A percentile compares a stretch with the other conserved stretches of the same genome.
These are phyloP conservation scores for Leptographium wingfieldii DNA, from an alignment of 2,329 filamentous ascomycete species.

Conservation along the genomic window DNA sequence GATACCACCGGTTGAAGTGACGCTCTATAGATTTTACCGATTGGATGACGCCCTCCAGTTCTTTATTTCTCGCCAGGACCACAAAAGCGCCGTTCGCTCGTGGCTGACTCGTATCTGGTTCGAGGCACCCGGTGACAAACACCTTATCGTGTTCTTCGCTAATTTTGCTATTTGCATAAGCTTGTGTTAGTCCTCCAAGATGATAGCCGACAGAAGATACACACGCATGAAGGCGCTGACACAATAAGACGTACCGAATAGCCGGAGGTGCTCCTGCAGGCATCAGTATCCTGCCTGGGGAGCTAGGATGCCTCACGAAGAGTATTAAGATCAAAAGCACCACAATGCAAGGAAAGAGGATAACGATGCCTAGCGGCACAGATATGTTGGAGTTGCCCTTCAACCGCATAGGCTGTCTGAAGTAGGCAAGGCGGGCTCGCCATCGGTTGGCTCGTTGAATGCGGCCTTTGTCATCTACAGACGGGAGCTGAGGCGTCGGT, in stretches of 20 bases:
- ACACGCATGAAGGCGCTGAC: not conserved
- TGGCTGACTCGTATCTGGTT: conserved; percentile 64
- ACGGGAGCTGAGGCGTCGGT: conserved; percentile 31
- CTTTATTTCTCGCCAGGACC: conserved; percentile 89
- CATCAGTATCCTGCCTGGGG: conserved; percentile 70
- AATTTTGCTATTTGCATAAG: conserved; percentile 58
- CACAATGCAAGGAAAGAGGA: conserved; percentile 85
- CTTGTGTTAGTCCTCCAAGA: not conserved
- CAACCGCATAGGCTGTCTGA: conserved; percentile 74
- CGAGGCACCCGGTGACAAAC: conserved; percentile 80
- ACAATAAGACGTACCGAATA: conserved; percentile 56
- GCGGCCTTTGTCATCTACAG: conserved; percentile 36
- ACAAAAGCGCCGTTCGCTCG: conserved; percentile 93
- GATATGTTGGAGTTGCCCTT: conserved; percentile 87
- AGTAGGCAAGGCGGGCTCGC: conserved; percentile 56
- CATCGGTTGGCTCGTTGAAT: conserved; percentile 25
- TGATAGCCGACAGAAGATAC: not conserved
- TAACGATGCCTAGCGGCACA: conserved; percentile 80
- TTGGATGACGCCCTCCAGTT: conserved; percentile 88
- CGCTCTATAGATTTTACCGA: conserved; percentile 96
- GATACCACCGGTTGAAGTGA: conserved; percentile 98
- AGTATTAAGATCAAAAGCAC: conserved; percentile 83
- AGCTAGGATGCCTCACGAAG: conserved; percentile 77
- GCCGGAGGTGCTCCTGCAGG: conserved; percentile 78
- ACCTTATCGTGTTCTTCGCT: conserved; percentile 96